A percentile compares a stretch with the other conserved stretches of the same genome.
These are phyloP conservation scores for Mallotus repandus DNA, from an alignment of 441 rosid species.

Conservation along the genomic window DNA sequence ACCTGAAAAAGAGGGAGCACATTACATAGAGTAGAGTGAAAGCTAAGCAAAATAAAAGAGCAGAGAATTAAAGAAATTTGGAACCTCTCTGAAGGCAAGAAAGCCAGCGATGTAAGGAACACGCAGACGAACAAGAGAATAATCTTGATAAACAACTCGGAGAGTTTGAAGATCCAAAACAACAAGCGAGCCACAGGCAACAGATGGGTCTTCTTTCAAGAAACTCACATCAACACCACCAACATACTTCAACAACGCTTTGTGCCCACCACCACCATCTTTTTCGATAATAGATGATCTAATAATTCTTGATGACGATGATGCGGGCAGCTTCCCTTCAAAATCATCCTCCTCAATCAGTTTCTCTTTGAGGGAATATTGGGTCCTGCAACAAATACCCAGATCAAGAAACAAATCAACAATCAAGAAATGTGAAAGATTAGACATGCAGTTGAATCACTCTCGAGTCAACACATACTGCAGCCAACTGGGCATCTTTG, in stretches of 20 bases:
- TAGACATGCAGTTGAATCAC: not conserved
- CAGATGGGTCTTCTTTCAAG: slow-evolving; percentile 60
- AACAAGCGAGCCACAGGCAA: slow-evolving; percentile 75
- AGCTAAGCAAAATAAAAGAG: not conserved
- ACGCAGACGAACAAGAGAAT: slow-evolving; percentile 40
- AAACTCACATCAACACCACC: slow-evolving; percentile 92
- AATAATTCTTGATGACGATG: slow-evolving; percentile 2
- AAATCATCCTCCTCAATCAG: slow-evolving; percentile 61
- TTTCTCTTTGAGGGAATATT: slow-evolving; percentile 48
- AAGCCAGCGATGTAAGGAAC: slow-evolving; percentile 83
- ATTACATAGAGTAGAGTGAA: too few relatives aligned
- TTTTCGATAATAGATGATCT: not conserved
- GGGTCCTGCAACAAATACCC: slow-evolving; percentile 40
- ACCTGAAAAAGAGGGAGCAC: slow-evolving; percentile 35
- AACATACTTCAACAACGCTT: slow-evolving; percentile 49
- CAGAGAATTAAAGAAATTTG: not conserved
- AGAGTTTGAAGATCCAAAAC: slow-evolving; percentile 56
- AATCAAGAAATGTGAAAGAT: not conserved
- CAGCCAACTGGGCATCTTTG: slow-evolving; percentile 17
- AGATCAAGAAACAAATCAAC: not conserved
- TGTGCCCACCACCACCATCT: slow-evolving; percentile 1
- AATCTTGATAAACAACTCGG: slow-evolving; percentile 50
- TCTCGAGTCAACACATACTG: not conserved
- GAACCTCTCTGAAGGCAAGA: slow-evolving; percentile 90
- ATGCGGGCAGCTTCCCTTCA: slow-evolving; percentile 45